Base-by-base conservation (phyloP, 208 protist species). In the Crithidia fasciculata region DNA sequence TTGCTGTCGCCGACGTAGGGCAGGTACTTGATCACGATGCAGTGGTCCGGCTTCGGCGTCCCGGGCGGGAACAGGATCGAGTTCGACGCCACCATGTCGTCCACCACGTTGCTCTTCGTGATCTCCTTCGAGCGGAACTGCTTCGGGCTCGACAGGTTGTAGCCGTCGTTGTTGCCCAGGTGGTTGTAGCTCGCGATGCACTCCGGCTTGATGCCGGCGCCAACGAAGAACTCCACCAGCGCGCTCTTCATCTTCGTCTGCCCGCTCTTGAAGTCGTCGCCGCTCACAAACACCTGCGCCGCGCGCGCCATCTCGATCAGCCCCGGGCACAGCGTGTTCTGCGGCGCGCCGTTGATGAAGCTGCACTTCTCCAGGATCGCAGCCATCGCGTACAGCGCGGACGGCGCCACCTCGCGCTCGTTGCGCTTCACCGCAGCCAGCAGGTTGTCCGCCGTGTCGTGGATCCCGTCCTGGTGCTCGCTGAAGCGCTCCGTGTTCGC, bases 211-310 rank as follows among this genome's bases (percentile, higher is more conserved):
- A 94, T 91, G 77, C 89, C 98, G 28, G 98, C 97, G 40, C 73
- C 76, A 47, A 99, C 96, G 69, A 99, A 92, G 84, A 99, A 99
- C 84, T 99, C 98, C 39, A 98, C 92, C 56, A 99, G 78, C 3
- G 99, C 98, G 37, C 95, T 98, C 87, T 99, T 99, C 79, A 99
- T 98, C 84, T 99, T 99, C n/a, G 99, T 99, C 90, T 99, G 99
- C 49, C 99, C 99, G 52, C 93, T 96, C 89, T 99, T 99, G 93
- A 99, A 99, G 85, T 99, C 99, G 80, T 99, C 98, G 64, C 99
- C 99, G 68, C 87, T 97, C 66, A 99, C 93, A 55, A 96, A 96
- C 8, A 99, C 96, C 52, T 88, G 64, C 55, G 98, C 68, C 58
- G 81, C 70, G 56, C 88, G 63, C 40, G 98, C 98, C 13, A 99